These are phyloP conservation scores for Fusarium hostae DNA, from an alignment of 2,329 filamentous ascomycete genomes.

Conservation along the genomic window DNA sequence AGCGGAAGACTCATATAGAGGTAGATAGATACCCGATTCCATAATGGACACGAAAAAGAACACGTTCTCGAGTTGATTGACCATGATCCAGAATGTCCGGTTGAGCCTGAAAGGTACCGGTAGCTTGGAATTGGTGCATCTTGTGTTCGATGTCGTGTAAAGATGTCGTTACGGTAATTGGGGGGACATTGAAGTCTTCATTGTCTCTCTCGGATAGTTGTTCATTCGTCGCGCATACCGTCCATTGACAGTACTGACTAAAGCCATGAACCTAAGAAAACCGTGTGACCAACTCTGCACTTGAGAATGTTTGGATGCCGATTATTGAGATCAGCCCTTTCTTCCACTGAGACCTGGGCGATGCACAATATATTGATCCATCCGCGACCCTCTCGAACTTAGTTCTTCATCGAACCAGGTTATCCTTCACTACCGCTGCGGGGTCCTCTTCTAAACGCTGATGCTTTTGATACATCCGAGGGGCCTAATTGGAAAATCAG, in stretches of 20 bases:
- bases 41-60: conserved; percentile 18
- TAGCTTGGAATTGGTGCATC: not conserved
- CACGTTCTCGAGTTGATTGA: not conserved
- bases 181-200: not conserved
- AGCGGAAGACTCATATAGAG: conserved; percentile 21
- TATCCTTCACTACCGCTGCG: conserved; percentile 1
- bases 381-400: not conserved
- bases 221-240: not conserved
- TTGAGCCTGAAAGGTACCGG: not conserved
- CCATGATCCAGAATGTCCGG: not conserved
- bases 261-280: not conserved
- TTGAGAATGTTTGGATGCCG: not conserved
- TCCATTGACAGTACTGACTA: not conserved
- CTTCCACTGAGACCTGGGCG: not conserved
- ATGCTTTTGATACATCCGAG: not conserved
- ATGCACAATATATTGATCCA: not conserved
- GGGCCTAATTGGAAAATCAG: not conserved
- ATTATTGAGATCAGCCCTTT: not conserved
- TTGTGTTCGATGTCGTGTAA: not conserved
- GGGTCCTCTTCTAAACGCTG: conserved; percentile 6
- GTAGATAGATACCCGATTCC: conserved; percentile 34
- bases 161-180: no score
- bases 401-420: not conserved
- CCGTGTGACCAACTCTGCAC: not conserved
- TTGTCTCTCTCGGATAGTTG: not conserved